Conservation (phyloP, 2,329 filamentous ascomycete species). For the Apiospora hydei region DNA sequence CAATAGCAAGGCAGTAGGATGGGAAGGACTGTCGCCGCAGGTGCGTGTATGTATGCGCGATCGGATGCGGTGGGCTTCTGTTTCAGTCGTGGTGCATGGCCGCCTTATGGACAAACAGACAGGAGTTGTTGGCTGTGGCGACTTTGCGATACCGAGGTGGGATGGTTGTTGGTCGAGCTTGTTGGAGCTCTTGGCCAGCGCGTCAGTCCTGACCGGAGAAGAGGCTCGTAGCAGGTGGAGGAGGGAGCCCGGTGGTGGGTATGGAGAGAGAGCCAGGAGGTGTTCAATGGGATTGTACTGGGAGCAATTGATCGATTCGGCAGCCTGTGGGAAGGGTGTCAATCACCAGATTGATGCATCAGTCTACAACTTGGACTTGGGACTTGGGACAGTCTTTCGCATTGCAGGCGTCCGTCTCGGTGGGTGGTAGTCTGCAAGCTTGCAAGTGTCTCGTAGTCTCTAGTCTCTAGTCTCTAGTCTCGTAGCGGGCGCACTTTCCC, state of each 20-base stretch:
- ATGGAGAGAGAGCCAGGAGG: background rate
- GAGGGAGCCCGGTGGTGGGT: background rate
- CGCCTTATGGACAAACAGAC: background rate
- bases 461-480: too few relatives aligned
- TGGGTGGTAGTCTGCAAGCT: background rate
- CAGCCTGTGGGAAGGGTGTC: background rate
- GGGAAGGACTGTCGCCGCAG: background rate
- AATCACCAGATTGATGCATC: slow-evolving; percentile 10
- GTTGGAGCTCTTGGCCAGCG: slow-evolving; percentile 16
- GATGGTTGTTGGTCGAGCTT: slow-evolving; percentile 14
- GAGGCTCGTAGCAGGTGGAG: background rate
- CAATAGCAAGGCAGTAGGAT: background rate
- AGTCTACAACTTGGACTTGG: background rate
- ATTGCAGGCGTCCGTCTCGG: slow-evolving; percentile 9
- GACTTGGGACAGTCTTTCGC: slow-evolving; percentile 12
- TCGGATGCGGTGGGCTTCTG: background rate
- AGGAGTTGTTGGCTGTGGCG: slow-evolving; percentile 6
- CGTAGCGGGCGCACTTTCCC: slow-evolving; percentile 6
- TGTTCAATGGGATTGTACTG: background rate
- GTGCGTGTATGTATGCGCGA: background rate
- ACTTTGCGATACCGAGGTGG: slow-evolving; percentile 8
- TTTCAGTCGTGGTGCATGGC: background rate
- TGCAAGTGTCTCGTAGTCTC: background rate
- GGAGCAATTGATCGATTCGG: background rate
- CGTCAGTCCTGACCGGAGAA: background rate